Conservation (phyloP, 768 basidiomycete species). For the Pleurotus ostreatus region DNA sequence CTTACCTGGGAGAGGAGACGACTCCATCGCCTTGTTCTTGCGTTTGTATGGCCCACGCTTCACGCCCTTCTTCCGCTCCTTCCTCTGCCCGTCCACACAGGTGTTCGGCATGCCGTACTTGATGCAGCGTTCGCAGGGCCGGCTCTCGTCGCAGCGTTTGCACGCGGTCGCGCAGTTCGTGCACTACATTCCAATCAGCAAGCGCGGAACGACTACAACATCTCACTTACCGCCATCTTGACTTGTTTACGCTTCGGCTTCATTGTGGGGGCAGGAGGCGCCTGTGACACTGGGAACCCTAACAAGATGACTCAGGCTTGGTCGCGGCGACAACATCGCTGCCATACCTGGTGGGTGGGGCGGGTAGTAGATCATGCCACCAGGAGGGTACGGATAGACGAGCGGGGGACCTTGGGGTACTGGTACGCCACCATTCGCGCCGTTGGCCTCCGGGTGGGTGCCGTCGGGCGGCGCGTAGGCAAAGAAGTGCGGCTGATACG, state of each 20-base stretch:
- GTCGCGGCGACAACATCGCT: neutral
- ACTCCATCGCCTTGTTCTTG: slow-evolving; percentile 35
- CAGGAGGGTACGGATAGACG: slow-evolving; percentile 36
- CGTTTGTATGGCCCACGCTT: slow-evolving; percentile 86
- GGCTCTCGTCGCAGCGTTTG: slow-evolving; percentile 84
- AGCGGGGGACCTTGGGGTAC: slow-evolving; percentile 29
- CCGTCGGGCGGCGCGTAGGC: slow-evolving; percentile 39
- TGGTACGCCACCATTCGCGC: slow-evolving; percentile 19
- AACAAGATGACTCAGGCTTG: neutral
- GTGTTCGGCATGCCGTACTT: slow-evolving; percentile 79
- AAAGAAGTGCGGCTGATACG: slow-evolving; percentile 37
- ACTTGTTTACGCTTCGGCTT: slow-evolving; percentile 81
- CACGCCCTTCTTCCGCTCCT: slow-evolving; percentile 88
- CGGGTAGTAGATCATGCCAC: slow-evolving; percentile 39
- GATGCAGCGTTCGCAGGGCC: slow-evolving; percentile 86
- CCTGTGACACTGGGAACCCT: slow-evolving; percentile 3
- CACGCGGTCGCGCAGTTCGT: slow-evolving; percentile 87
- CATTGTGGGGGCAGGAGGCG: slow-evolving; percentile 13
- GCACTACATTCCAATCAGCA: slow-evolving; percentile 35
- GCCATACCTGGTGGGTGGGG: slow-evolving; percentile 33
- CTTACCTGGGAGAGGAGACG: neutral
- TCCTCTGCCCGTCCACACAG: slow-evolving; percentile 88
- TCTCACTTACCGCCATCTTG: slow-evolving; percentile 66
- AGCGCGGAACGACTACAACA: neutral
- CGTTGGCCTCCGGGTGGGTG: slow-evolving; percentile 26